Evolutionary conservation across 495 filamentous ascomycete species (phyloP).

Genomic region (Talaromyces trachyspermus): DNA sequence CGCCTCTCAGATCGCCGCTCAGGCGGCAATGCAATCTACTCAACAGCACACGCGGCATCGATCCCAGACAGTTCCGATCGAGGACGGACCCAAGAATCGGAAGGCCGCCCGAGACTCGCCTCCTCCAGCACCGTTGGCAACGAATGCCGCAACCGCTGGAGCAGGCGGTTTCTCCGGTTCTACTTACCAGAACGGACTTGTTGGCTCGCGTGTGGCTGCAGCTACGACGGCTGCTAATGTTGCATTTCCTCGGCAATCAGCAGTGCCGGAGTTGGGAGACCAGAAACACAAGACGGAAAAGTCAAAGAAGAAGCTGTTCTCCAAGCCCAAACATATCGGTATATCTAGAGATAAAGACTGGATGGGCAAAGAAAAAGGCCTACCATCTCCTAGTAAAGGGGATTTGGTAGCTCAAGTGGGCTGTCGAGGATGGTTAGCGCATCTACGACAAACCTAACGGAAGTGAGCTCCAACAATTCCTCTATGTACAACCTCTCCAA

Average conservation of each 20-base stretch:
- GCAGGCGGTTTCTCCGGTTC: constrained; percentile 44
- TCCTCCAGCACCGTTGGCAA: constrained; percentile 16
- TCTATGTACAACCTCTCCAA: constrained; percentile 80
- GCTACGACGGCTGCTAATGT: constrained; percentile 80
- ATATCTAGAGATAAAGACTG: constrained; percentile 62
- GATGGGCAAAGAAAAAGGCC: constrained; percentile 51
- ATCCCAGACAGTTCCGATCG: constrained; percentile 55
- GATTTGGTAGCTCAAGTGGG: constrained; percentile 46
- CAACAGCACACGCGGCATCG: constrained; percentile 57
- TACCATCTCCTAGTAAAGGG: constrained; percentile 79
- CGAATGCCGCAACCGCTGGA: constrained; percentile 46
- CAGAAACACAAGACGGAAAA: constrained; percentile 66
- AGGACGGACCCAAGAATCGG: constrained; percentile 22
- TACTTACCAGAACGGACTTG: constrained; percentile 57
- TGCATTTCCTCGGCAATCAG: constrained; percentile 69
- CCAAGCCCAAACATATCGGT: constrained; percentile 75
- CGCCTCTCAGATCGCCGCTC: constrained; percentile 83
- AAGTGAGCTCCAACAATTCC: constrained; percentile 51
- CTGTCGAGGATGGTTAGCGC: constrained; percentile 61
- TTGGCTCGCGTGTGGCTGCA: constrained; percentile 58
- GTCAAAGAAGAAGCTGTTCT: constrained; percentile 88
- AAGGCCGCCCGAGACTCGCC: constrained; percentile 40
- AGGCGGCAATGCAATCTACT: constrained; percentile 76
- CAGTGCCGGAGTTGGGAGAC: constrained; percentile 40
- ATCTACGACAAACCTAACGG: constrained; percentile 69